A percentile compares a stretch with the other conserved stretches of the same genome.
Evolutionary conservation across 805 yeast genomes (phyloP).

Genomic region (Ogataea minuta): DNA sequence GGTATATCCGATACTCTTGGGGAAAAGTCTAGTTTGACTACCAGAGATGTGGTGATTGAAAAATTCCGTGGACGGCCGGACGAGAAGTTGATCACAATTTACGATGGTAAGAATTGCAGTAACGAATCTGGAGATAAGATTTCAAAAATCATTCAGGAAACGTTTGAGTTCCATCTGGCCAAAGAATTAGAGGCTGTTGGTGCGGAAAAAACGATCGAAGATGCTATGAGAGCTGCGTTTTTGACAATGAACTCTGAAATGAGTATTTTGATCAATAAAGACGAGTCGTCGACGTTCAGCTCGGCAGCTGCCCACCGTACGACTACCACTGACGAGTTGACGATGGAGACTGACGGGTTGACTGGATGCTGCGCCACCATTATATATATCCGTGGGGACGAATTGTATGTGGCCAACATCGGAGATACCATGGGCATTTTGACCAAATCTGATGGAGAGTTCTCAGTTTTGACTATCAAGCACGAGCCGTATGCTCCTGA

Average conservation of each 20-base stretch:
- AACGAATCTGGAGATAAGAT: constrained; percentile 59
- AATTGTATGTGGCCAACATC: constrained; percentile 76
- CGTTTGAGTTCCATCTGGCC: constrained; percentile 64
- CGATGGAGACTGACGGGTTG: constrained; percentile 62
- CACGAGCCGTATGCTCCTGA: constrained; percentile 80
- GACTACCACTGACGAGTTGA: constrained; percentile 48
- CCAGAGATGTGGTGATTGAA: constrained; percentile 83
- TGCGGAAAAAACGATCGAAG: constrained; percentile 51
- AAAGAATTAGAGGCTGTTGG: constrained; percentile 53
- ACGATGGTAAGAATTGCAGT: constrained; percentile 76
- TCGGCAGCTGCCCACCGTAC: constrained; percentile 53
- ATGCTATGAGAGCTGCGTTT: constrained; percentile 82
- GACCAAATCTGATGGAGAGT: constrained; percentile 79
- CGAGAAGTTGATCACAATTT: constrained; percentile 76
- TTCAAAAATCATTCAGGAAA: constrained; percentile 69
- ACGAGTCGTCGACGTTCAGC: constrained; percentile 40
- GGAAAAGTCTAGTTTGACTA: constrained; percentile 56
- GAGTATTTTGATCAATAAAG: constrained; percentile 54
- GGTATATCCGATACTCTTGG: constrained; percentile 93
- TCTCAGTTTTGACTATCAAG: constrained; percentile 63
- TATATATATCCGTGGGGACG: constrained; percentile 69
- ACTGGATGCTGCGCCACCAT: constrained; percentile 87
- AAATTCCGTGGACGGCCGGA: constrained; percentile 82
- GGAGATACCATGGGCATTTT: constrained; percentile 88
- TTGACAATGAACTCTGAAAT: constrained; percentile 78